A percentile compares a stretch with the other conserved stretches of the same genome.
phyloP scores from a whole-genome alignment of 805 yeast genomes.

The Metschnikowia amazonensis region DNA sequence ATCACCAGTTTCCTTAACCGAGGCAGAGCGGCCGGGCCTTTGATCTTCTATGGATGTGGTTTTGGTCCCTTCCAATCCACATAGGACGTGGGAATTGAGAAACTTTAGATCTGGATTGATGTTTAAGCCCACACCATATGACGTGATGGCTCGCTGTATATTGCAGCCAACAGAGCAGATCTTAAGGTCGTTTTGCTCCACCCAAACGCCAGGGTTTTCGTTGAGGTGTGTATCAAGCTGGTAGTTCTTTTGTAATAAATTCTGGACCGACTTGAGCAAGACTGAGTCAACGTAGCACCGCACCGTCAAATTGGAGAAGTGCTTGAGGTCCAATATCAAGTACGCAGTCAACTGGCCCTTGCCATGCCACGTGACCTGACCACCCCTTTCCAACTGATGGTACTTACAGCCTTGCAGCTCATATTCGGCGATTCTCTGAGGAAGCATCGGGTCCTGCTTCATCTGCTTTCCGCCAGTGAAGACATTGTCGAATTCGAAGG shows the following conservation, averaged over 20 bases:
- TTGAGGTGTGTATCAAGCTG: slow-evolving; percentile 50
- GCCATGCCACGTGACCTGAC: slow-evolving; percentile 95
- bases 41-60: slow-evolving; percentile 34
- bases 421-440: slow-evolving; percentile 24
- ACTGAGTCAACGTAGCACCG: slow-evolving; percentile 60
- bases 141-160: slow-evolving; percentile 75
- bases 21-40: slow-evolving; percentile 15
- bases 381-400: slow-evolving; percentile 85
- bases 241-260: slow-evolving; percentile 37
- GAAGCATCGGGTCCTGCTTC: slow-evolving; percentile 44
- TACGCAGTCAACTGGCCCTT: slow-evolving; percentile 91
- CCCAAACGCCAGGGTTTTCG: slow-evolving; percentile 88
- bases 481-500: slow-evolving; percentile 82
- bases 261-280: slow-evolving; percentile 56
- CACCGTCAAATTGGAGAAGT: slow-evolving; percentile 53
- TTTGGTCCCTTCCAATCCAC: slow-evolving; percentile 66
- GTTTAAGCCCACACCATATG: slow-evolving; percentile 87
- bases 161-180: slow-evolving; percentile 90
- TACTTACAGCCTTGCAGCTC: slow-evolving; percentile 50
- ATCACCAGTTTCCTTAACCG: slow-evolving; percentile 27
- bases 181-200: slow-evolving; percentile 46
- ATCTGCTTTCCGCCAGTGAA: slow-evolving; percentile 92
- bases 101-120: slow-evolving; percentile 67
- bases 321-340: slow-evolving; percentile 60
- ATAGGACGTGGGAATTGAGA: slow-evolving; percentile 71